phyloP scores from a whole-genome alignment of 108 stramenopile genomes.

The Skeletonema tropicum region DNA sequence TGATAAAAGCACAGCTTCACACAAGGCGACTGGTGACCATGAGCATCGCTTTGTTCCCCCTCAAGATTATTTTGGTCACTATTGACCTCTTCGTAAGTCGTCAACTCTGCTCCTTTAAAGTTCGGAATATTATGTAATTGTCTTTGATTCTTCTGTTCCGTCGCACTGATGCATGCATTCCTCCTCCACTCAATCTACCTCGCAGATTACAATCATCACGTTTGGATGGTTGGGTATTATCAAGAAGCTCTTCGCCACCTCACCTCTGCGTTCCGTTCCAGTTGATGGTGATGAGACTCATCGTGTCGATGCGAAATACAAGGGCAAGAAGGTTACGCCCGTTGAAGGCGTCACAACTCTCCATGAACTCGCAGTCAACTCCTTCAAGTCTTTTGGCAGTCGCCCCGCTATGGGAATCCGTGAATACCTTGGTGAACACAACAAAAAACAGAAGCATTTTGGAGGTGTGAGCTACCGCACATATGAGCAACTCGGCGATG shows the following conservation, averaged over 20 bases:
- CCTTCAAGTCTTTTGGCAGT: slow-evolving; percentile 54
- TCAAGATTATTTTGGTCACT: slow-evolving; percentile 77
- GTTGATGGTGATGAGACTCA: slow-evolving; percentile 69
- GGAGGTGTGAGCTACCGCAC: slow-evolving; percentile 64
- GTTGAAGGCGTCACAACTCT: slow-evolving; percentile 70
- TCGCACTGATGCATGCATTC: background rate
- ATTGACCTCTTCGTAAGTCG: slow-evolving; percentile 81
- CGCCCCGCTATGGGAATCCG: slow-evolving; percentile 73
- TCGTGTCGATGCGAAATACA: slow-evolving; percentile 62
- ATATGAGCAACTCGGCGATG: slow-evolving; percentile 74
- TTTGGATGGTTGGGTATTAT: slow-evolving; percentile 23
- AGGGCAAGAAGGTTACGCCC: slow-evolving; percentile 52
- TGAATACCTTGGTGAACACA: slow-evolving; percentile 74
- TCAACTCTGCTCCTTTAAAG: background rate
- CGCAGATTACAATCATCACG: background rate
- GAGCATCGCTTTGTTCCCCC: slow-evolving; percentile 62
- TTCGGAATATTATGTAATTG: background rate
- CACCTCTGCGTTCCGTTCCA: slow-evolving; percentile 70
- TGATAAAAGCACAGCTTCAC: no score
- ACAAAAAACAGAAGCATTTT: slow-evolving; percentile 76
- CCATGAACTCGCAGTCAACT: slow-evolving; percentile 58
- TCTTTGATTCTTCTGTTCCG: background rate
- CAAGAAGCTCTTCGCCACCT: slow-evolving; percentile 55
- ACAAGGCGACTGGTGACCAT: slow-evolving; percentile 33
- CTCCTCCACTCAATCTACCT: background rate